Evolutionary conservation across 2,329 filamentous ascomycete species (phyloP).

Genomic region (Thelonectria blattea): DNA sequence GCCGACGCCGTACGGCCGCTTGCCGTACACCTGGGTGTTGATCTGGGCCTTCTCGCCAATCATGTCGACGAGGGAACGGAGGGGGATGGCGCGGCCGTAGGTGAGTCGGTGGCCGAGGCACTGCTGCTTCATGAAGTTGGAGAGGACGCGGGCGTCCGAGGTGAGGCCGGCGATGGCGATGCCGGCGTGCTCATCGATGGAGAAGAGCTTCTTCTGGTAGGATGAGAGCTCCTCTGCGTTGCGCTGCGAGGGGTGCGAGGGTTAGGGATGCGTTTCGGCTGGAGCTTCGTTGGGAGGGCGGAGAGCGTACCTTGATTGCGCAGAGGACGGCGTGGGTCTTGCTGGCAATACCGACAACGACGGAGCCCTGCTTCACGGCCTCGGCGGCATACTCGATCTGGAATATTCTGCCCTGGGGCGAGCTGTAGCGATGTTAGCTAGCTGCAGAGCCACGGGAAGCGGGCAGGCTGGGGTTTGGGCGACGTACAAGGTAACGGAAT

Average conservation of each 20-base stretch:
- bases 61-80: constrained; percentile 86
- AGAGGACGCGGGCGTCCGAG: constrained; percentile 96
- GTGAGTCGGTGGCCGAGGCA: constrained; percentile 94
- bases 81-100: constrained; percentile 90
- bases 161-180: constrained; percentile 96
- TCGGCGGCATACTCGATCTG: constrained; percentile 99
- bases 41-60: constrained; percentile 97
- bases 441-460: constrained; percentile 21
- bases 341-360: constrained; percentile 95
- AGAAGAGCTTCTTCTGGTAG: constrained; percentile 99
- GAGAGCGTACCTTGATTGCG: constrained; percentile 81
- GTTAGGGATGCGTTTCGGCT: constrained; percentile 17
- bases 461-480: constrained; percentile 23
- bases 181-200: constrained; percentile 93
- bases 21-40: constrained; percentile 97
- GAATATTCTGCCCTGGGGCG: constrained; percentile 98
- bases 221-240: constrained; percentile 99
- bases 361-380: constrained; percentile 98
- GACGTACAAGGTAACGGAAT: constrained; percentile 97
- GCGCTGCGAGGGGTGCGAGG: constrained; percentile 61
- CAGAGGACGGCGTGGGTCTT: constrained; percentile 97
- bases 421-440: constrained; percentile 63
- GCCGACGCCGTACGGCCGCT: constrained; percentile 94
- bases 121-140: constrained; percentile 99
- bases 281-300: constrained; percentile 4